These are phyloP conservation scores for Umbelopsis vinacea DNA, from an alignment of 192 early-diverging fungal species.

Conservation along the genomic window DNA sequence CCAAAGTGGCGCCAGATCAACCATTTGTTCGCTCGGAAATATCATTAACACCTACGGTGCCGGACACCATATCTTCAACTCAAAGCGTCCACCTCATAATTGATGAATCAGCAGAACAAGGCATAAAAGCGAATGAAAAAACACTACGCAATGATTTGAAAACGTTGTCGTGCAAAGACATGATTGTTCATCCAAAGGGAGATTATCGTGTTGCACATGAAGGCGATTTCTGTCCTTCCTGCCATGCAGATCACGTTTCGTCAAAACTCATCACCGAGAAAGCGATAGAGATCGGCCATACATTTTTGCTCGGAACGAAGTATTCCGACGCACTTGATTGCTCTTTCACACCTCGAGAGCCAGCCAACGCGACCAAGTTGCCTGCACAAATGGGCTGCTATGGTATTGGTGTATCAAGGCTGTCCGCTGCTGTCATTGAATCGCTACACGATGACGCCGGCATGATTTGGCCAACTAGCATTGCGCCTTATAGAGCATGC, in stretches of 20 bases:
- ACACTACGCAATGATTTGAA: background rate
- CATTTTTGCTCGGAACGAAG: conserved; percentile 88
- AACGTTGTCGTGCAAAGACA: background rate
- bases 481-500: conserved; percentile 78
- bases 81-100: background rate
- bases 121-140: background rate
- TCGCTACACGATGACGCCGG: conserved; percentile 65
- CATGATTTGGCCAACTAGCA: conserved; percentile 78
- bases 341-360: conserved; percentile 38
- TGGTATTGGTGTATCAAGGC: conserved; percentile 85
- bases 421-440: conserved; percentile 82
- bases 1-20: background rate
- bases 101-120: background rate
- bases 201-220: conserved; percentile 52
- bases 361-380: conserved; percentile 34
- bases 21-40: background rate
- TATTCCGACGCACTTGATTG: conserved; percentile 80
- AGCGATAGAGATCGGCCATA: conserved; percentile 88
- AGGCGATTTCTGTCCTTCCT: conserved; percentile 54
- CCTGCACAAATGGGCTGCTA: conserved; percentile 90
- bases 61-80: background rate
- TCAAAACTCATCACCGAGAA: conserved; percentile 45
- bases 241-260: conserved; percentile 20
- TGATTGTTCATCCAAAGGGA: conserved; percentile 23
- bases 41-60: background rate